Base-by-base conservation (phyloP, 2,329 filamentous ascomycete species). In the Mycosphaerella sp. region DNA sequence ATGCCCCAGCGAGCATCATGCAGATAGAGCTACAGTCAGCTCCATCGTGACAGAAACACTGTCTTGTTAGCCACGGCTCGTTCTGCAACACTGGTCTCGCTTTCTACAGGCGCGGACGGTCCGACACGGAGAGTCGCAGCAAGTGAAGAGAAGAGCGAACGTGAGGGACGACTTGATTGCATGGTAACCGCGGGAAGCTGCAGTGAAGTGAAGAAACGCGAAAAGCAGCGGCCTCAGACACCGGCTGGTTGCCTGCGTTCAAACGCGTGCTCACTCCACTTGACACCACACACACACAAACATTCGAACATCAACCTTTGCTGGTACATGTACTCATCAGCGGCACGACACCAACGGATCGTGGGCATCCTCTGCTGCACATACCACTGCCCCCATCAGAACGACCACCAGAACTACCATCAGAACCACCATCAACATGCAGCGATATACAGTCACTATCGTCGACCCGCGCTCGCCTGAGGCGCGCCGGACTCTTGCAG, bases 381-480 rank as follows among this genome's bases (percentile, higher is more conserved):
- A 14, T 17, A 2, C 5, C 3, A 17, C 14, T 16, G 14, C 36
- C n/a, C 18, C 18, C 14, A 16, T 16, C 18, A n/a, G n/a, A 9
- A 18, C 36, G 8, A 39, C 10, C n/a, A n/a, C n/a, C n/a, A n/a
- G n/a, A n/a, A 9, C 25, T 7, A 14, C 16, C 14, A 30, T n/a
- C 34, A 12, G 18, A 14, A 5, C 27, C 27, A 4, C 39, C 30
- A 16, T 9, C 17, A 27, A 18, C 12, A 62, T 61, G 60, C 44
- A 59, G 53, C 59, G 60, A n/a, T 63, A 63, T 47, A 59, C 53
- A 6, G 56, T 63, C 40, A 59, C 55, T 12, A 27, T 62, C 41
- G 41, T 59, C 32, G 43, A 52, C 28, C 37, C 48, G 1, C 50
- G 48, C 47, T 48, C 53, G 18, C 39, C 36, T 8, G 40, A 49